Conservation (phyloP, 2,329 filamentous ascomycete species). For the Stagonosporopsis cucurbitacearum region DNA sequence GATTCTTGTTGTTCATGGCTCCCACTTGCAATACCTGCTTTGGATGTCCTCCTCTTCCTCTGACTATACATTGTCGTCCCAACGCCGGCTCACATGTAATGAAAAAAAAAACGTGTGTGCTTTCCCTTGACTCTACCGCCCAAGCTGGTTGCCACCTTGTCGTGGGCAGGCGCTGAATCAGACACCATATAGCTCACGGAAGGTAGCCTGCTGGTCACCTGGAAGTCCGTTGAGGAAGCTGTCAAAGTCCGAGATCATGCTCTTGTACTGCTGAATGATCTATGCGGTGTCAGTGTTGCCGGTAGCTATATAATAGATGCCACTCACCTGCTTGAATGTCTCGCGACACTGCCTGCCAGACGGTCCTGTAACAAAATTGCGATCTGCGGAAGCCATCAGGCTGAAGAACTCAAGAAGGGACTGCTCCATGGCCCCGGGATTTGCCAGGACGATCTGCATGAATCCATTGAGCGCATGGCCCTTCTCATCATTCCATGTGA, state of each 20-base stretch:
- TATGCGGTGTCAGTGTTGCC: constrained; percentile 34
- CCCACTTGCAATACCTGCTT: constrained; percentile 12
- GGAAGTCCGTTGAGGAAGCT: constrained; percentile 57
- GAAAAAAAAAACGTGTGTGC: constrained; percentile 24
- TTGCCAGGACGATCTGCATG: constrained; percentile 80
- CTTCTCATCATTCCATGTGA: constrained; percentile 92
- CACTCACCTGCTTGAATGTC: constrained; percentile 69
- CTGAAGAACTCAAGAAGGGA: constrained; percentile 82
- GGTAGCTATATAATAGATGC: neutral
- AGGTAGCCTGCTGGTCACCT: constrained; percentile 50
- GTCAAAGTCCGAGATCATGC: constrained; percentile 61
- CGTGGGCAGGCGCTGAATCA: constrained; percentile 23
- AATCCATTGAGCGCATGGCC: constrained; percentile 92
- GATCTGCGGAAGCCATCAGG: constrained; percentile 75
- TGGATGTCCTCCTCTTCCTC: constrained; percentile 38
- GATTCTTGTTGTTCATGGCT: constrained; percentile 30
- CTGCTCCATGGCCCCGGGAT: constrained; percentile 91
- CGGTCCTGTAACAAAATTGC: constrained; percentile 63
- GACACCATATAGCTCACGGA: constrained; percentile 52
- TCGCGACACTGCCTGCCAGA: constrained; percentile 67
- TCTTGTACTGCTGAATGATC: constrained; percentile 62
- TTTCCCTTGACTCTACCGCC: neutral
- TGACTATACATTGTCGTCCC: constrained; percentile 25
- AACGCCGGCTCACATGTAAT: constrained; percentile 36
- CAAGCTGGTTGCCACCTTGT: neutral